Evolutionary conservation across 208 protist genomes (phyloP).

Genomic region (Trypanosoma brucei): DNA sequence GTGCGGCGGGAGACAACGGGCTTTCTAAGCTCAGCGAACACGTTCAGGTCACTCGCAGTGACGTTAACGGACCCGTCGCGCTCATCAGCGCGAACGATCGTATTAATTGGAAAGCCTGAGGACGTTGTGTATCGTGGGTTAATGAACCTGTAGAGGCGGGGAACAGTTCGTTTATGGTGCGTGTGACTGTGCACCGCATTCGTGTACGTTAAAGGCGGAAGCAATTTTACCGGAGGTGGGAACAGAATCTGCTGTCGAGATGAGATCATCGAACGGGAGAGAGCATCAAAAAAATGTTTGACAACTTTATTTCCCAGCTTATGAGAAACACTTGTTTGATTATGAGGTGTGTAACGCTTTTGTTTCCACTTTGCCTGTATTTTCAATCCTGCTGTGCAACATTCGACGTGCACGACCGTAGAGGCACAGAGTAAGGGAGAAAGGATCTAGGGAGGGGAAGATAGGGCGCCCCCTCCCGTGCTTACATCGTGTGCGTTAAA

Average conservation of each 20-base stretch:
- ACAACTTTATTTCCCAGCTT: not conserved
- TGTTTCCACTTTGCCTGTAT: no score
- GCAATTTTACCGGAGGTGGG: not conserved
- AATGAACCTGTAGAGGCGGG: constrained; percentile 23
- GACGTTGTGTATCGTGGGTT: constrained; percentile 72
- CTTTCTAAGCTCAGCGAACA: constrained; percentile 63
- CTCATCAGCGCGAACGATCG: constrained; percentile 54
- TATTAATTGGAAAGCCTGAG: constrained; percentile 80
- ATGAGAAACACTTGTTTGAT: constrained; percentile 4
- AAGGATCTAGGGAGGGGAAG: no score
- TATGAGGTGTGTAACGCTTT: not conserved
- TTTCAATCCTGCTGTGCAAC: no score
- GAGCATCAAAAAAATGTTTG: not conserved
- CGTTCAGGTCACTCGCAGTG: constrained; percentile 75
- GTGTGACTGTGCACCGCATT: not conserved
- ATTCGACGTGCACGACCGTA: no score
- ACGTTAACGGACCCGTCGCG: constrained; percentile 54
- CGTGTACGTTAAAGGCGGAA: not conserved
- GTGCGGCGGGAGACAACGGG: constrained; percentile 72
- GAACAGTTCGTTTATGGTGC: not conserved
- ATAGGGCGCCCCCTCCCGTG: no score
- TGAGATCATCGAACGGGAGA: not conserved
- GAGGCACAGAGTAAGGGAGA: no score
- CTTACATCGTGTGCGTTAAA: no score
- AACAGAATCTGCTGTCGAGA: not conserved